A percentile compares a stretch with the other conserved stretches of the same genome.
Conservation (phyloP, 2,329 filamentous ascomycete genomes). For the Stenocarpella maydis region DNA sequence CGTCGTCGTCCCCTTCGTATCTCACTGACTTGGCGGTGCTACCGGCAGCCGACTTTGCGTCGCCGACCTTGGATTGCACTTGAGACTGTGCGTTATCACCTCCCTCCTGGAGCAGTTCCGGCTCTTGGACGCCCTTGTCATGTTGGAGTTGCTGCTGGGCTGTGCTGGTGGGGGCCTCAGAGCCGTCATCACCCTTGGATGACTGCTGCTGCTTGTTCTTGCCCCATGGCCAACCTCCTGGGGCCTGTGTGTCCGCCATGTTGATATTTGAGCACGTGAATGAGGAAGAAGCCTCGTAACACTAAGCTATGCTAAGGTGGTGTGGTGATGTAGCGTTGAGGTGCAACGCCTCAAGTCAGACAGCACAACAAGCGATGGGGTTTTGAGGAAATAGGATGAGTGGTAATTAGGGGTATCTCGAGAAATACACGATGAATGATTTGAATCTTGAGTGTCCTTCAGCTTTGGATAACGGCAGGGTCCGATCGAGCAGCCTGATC, state of each 20-base stretch:
- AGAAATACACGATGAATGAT: background rate
- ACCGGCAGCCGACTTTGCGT: constrained; percentile 28
- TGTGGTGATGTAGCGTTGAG: constrained; percentile 12
- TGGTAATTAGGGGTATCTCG: background rate
- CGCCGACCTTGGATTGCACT: constrained; percentile 26
- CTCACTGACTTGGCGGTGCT: constrained; percentile 35
- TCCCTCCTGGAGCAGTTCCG: constrained; percentile 26
- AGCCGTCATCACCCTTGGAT: constrained; percentile 28
- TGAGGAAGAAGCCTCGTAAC: background rate
- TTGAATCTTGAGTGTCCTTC: constrained; percentile 1
- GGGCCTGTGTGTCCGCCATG: constrained; percentile 36
- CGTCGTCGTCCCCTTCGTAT: constrained; percentile 34
- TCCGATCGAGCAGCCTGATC: constrained; percentile 10
- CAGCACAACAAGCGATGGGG: background rate
- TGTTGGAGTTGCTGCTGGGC: constrained; percentile 27
- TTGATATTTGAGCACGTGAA: constrained; percentile 14
- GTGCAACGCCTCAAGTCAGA: constrained; percentile 4
- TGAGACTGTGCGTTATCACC: constrained; percentile 30
- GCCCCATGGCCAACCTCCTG: constrained; percentile 38
- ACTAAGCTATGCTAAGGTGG: background rate
- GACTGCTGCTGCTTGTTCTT: constrained; percentile 36
- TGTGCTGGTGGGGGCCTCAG: constrained; percentile 31
- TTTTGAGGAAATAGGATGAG: constrained; percentile 22
- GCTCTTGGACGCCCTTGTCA: constrained; percentile 32
- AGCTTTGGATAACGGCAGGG: constrained; percentile 6